Evolutionary conservation across 148 eudicot genomes (phyloP), one percentile per base, ranked within the genome.

Genomic region (Rheum nobile): DNA sequence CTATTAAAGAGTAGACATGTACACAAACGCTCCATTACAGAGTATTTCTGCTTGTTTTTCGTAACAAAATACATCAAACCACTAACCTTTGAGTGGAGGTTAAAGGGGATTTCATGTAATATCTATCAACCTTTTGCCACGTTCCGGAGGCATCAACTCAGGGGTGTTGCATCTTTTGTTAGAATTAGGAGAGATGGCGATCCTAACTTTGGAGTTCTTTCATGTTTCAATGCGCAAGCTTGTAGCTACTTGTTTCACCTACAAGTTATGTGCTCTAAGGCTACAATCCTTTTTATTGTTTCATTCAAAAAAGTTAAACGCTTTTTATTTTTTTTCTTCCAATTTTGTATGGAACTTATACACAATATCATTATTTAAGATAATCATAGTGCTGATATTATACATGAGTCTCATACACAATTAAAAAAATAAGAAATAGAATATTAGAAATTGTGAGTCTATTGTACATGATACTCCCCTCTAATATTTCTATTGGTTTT

Each of bases 281-380:
- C 97, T 89, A 77, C 89, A 93, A 77, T 91, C 83, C 72, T 75
- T 81, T n/a, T n/a, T n/a, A n/a, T n/a, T n/a, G n/a, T n/a, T n/a
- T n/a, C n/a, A n/a, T n/a, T n/a, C n/a, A n/a, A n/a, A n/a, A n/a
- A n/a, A n/a, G n/a, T n/a, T n/a, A n/a, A n/a, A n/a, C n/a, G n/a
- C n/a, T n/a, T n/a, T n/a, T n/a, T n/a, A n/a, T n/a, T n/a, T n/a
- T n/a, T n/a, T n/a, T n/a, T n/a, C n/a, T n/a, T n/a, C n/a, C n/a
- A n/a, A n/a, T n/a, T n/a, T n/a, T n/a, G n/a, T n/a, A n/a, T n/a
- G n/a, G n/a, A n/a, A n/a, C n/a, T n/a, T n/a, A n/a, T n/a, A n/a
- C n/a, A n/a, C n/a, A n/a, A n/a, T n/a, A n/a, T n/a, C n/a, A n/a
- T n/a, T n/a, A n/a, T n/a, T n/a, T n/a, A n/a, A n/a, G n/a, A n/a